Evolutionary conservation across 805 yeast species (phyloP), one percentile per base, ranked within the genome.

Genomic region (Ogataea haglerorum): DNA sequence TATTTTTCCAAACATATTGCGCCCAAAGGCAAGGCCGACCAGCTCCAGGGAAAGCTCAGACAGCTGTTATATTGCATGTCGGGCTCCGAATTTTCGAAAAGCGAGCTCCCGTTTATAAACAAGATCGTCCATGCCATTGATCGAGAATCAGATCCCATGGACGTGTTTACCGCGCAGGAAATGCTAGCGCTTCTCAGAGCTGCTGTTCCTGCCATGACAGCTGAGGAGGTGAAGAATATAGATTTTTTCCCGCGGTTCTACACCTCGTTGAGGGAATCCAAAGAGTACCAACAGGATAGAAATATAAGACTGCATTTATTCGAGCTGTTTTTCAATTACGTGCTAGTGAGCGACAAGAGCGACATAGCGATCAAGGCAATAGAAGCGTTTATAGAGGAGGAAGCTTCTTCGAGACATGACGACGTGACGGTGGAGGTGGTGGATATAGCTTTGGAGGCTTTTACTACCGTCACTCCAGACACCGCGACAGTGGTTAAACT

Each of bases 181-280:
- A 49, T 60, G 51, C 30, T 59, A 10, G 19, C 39, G 3, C 34
- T 57, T 10, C 39, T 60, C 26, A 43, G 46, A 30, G 51, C 57
- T 21, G 54, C 53, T 8, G 31, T 60, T 5, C 50, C 57, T 15
- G 61, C 58, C 3, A 53, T 61, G 60, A 54, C 57, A 2, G 30
- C 50, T 17, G 49, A 56, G 10, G 61, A 61, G 34, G 64, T 60
- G 6, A 47, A 43, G 17, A 42, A 49, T 34, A 28, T 54, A 33
- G 57, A 56, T 46, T 64, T 62, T 46, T 61, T 64, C 34, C 68
- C 69, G 4, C 42, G 59, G 15, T 60, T 63, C 36, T 64, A 64
- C 37, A 56, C 53, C 16, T 36, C 58, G 3, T 28, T 64, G 35
- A 46, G 65, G 45, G 51, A 51, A 9, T 54, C 60, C 8, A 16